Evolutionary conservation across 305 asterid species (phyloP).

Genomic region (Ajuga reptans): DNA sequence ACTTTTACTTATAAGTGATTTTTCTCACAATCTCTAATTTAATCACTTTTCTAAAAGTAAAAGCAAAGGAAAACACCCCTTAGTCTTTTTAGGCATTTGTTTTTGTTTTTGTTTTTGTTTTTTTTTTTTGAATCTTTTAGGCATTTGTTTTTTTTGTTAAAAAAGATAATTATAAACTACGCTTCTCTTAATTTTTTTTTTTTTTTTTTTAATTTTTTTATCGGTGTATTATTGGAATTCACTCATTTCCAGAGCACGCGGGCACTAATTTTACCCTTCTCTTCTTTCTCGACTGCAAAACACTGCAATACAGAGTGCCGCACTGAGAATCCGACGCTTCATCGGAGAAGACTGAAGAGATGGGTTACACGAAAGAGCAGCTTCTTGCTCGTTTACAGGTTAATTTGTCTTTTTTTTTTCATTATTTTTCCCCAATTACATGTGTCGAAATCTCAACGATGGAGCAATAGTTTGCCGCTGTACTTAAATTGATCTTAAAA

Average conservation of each 20-base stretch:
- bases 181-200: no score
- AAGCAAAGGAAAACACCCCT: no score
- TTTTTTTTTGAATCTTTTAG: no score
- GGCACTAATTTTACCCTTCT: not conserved
- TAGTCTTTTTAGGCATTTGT: no score
- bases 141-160: no score
- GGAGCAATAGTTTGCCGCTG: not conserved
- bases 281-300: not conserved
- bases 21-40: no score
- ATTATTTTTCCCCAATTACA: not conserved
- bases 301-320: slow-evolving; percentile 12
- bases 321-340: slow-evolving; percentile 12
- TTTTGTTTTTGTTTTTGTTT: no score
- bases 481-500: not conserved
- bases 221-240: slow-evolving; percentile 7
- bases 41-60: no score
- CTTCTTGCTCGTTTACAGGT: slow-evolving; percentile 64
- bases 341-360: slow-evolving; percentile 16
- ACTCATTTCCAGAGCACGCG: not conserved
- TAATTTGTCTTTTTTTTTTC: not conserved
- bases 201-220: no score
- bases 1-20: no score
- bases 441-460: not conserved
- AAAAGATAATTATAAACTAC: no score
- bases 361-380: slow-evolving; percentile 60